Base-by-base conservation (phyloP, 2,329 filamentous ascomycete species). In the Grosmannia clavigera region DNA sequence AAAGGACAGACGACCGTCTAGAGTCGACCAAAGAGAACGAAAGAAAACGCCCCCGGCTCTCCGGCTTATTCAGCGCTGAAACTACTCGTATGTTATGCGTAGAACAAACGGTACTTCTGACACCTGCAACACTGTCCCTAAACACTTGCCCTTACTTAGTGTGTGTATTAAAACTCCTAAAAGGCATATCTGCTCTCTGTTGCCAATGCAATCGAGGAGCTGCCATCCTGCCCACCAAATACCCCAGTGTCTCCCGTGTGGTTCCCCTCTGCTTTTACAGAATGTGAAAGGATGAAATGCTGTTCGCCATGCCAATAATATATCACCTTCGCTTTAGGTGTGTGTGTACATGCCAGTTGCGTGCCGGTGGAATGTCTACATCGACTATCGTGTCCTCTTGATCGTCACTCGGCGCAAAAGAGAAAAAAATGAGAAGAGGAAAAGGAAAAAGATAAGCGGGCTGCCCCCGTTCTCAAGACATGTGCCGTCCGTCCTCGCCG, bases 401-500 rank as follows among this genome's bases (percentile, higher is more conserved):
- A 38, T 22, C 33, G 31, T 27, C 5, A 25, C 53, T 38, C 33
- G 31, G 19, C 31, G n/a, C 12, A 52, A 51, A 58, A 16, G 27
- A 46, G 14, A 46, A 22, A 22, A n/a, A 46, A 46, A 46, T n/a
- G 14, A 46, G 16, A 22, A 46, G 14, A 48, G 43, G 19, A 48
- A 25, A 48, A 19, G 16, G 1, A 9, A 6, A 35, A 2, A 19
- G 11, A 55, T n/a, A 31, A 10, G 16, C 19, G 19, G 7, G 43
- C 43, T 46, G 43, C 19, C 19, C 40, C 19, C 6, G 43, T n/a
- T 6, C 19, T 69, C 66, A 75, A 57, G 74, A 76, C 75, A 78
- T 79, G 33, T 80, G 79, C 70, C 84, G 82, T 63, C 83, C 84
- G 67, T 86, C 83, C 70, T 97, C 91, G 33, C 94, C 94, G 66